Conservation (phyloP, 257 asterid genomes). For the Lithospermum erythrorhizon region DNA sequence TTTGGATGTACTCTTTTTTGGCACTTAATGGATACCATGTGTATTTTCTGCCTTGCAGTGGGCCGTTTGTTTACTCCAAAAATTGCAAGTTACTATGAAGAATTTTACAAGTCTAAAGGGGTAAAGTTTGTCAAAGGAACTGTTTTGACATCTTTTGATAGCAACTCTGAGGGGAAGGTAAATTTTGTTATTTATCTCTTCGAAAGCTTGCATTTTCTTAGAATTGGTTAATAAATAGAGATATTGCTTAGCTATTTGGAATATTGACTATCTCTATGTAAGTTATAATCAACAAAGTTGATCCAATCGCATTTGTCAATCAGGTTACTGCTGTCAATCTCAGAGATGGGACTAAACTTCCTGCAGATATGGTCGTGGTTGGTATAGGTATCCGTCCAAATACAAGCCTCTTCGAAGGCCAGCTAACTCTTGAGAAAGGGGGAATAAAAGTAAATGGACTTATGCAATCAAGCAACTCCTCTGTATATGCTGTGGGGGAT, state of each 20-base stretch:
- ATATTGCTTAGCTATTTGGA: not conserved
- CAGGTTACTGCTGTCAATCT: constrained; percentile 83
- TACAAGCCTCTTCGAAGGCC: constrained; percentile 84
- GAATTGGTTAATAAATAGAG: not conserved
- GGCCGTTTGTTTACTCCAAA: constrained; percentile 80
- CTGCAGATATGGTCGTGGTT: constrained; percentile 75
- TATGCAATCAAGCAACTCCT: constrained; percentile 72
- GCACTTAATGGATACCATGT: constrained; percentile 2
- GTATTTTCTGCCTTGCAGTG: constrained; percentile 46
- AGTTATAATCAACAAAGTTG: not conserved
- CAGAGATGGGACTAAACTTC: constrained; percentile 62
- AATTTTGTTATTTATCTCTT: constrained; percentile 1
- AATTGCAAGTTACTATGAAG: constrained; percentile 83
- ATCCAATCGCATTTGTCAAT: constrained; percentile 8
- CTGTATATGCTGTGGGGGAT: constrained; percentile 77
- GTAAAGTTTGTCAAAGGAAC: constrained; percentile 88
- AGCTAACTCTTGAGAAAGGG: constrained; percentile 75
- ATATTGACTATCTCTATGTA: not conserved
- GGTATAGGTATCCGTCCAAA: constrained; percentile 95
- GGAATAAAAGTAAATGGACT: constrained; percentile 76
- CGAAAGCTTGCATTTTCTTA: not conserved
- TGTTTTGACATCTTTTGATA: constrained; percentile 76
- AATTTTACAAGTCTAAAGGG: constrained; percentile 84
- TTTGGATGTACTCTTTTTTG: constrained; percentile 3
- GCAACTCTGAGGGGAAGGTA: constrained; percentile 72